Conservation (phyloP, 495 filamentous ascomycete species). For the Aspergillus avenaceus region DNA sequence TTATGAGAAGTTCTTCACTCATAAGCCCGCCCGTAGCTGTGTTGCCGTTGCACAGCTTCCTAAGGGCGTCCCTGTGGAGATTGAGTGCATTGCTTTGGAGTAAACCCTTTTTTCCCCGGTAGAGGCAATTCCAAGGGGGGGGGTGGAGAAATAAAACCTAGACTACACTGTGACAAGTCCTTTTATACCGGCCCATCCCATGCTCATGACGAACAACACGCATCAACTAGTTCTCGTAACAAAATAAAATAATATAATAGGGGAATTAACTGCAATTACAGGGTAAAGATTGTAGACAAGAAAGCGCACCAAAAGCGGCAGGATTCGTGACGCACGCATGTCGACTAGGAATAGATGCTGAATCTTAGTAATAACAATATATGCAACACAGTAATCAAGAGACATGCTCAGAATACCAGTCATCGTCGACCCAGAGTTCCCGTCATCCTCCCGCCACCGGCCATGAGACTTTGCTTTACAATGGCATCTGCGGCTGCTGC, state of each 20-base stretch:
- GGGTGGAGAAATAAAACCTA: too few relatives aligned
- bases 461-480: slow-evolving; percentile 82
- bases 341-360: slow-evolving; percentile 10
- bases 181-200: too few relatives aligned
- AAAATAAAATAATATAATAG: slow-evolving; percentile 2
- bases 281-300: too few relatives aligned
- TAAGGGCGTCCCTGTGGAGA: slow-evolving; percentile 87
- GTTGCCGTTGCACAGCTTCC: slow-evolving; percentile 87
- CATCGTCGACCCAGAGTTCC: slow-evolving; percentile 45
- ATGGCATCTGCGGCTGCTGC: slow-evolving; percentile 90
- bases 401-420: slow-evolving; percentile 13
- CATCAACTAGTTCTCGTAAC: too few relatives aligned
- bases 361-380: slow-evolving; percentile 4
- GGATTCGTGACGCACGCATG: slow-evolving; percentile 12
- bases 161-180: too few relatives aligned
- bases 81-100: slow-evolving; percentile 75
- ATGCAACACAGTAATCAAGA: not conserved
- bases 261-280: not conserved
- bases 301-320: slow-evolving; percentile 1
- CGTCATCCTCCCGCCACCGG: slow-evolving; percentile 63
- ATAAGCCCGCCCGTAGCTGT: slow-evolving; percentile 90
- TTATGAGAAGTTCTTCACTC: slow-evolving; percentile 82
- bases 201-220: not conserved
- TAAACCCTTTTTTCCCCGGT: slow-evolving; percentile 12
- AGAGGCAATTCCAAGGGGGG: too few relatives aligned